Percentiles rank a stretch among this genome's conserved stretches.
phyloP scores from a whole-genome alignment of 1,284 basidiomycete species.

The Hymenochaete sp. region DNA sequence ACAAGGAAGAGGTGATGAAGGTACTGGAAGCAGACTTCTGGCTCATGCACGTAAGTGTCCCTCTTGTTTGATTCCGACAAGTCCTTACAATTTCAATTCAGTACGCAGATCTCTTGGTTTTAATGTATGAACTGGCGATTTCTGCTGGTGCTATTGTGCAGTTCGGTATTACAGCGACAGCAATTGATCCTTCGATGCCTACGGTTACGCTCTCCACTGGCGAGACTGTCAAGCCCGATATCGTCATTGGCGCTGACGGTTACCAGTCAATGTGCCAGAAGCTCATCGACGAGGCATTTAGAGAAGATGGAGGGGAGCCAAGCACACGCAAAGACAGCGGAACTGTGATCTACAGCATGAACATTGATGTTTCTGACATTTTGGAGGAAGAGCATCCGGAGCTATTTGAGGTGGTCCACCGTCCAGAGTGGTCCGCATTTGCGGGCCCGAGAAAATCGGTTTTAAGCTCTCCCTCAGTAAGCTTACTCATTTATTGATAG shows the following conservation, averaged over 20 bases:
- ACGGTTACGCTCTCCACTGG: slow-evolving; percentile 37
- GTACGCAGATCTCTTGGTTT: slow-evolving; percentile 38
- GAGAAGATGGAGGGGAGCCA: slow-evolving; percentile 7
- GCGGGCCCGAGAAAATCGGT: slow-evolving; percentile 14
- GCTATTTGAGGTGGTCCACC: slow-evolving; percentile 13
- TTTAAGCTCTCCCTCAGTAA: slow-evolving; percentile 14
- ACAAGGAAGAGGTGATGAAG: slow-evolving; percentile 43
- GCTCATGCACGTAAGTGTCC: slow-evolving; percentile 15
- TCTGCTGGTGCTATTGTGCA: slow-evolving; percentile 36
- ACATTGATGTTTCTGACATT: slow-evolving; percentile 14
- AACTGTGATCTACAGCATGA: slow-evolving; percentile 17
- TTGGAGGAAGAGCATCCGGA: slow-evolving; percentile 12
- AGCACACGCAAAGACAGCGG: slow-evolving; percentile 10
- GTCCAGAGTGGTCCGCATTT: slow-evolving; percentile 15
- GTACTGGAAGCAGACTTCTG: slow-evolving; percentile 46
- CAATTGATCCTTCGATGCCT: slow-evolving; percentile 28
- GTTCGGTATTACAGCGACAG: slow-evolving; percentile 30
- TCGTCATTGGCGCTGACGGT: slow-evolving; percentile 63
- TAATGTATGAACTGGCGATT: slow-evolving; percentile 39
- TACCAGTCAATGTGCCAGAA: slow-evolving; percentile 30
- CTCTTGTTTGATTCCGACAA: slow-evolving; percentile 6
- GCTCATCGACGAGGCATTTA: slow-evolving; percentile 23
- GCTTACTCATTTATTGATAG: background rate
- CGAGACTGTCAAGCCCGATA: slow-evolving; percentile 39
- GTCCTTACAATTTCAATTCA: slow-evolving; percentile 21